Evolutionary conservation across 257 asterid genomes (phyloP).

Genomic region (Thymus quinquecostatus): DNA sequence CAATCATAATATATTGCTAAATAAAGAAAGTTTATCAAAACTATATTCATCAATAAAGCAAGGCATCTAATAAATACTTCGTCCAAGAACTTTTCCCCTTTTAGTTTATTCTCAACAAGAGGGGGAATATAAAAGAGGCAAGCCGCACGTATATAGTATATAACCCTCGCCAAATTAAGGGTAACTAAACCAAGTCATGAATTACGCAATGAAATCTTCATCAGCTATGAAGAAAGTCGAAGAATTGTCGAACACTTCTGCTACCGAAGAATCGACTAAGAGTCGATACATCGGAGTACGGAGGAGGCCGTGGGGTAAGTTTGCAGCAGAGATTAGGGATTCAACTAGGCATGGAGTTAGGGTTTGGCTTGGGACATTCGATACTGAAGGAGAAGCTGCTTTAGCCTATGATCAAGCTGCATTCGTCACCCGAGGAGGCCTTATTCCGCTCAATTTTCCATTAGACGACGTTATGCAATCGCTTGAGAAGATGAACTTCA

Average conservation of each 20-base stretch:
- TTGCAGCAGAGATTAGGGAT: slow-evolving; percentile 50
- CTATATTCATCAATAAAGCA: not conserved
- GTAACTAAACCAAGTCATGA: not conserved
- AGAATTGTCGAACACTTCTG: not conserved
- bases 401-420: slow-evolving; percentile 54
- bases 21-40: not conserved
- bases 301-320: slow-evolving; percentile 49
- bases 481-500: slow-evolving; percentile 40
- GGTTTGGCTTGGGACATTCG: slow-evolving; percentile 59
- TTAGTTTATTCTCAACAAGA: too few species aligned
- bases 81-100: slow-evolving; percentile 17
- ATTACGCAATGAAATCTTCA: slow-evolving; percentile 20
- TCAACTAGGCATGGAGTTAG: slow-evolving; percentile 43
- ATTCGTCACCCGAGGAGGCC: slow-evolving; percentile 40
- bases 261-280: not conserved
- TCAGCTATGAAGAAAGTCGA: slow-evolving; percentile 17
- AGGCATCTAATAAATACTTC: slow-evolving; percentile 9
- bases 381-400: slow-evolving; percentile 46
- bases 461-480: slow-evolving; percentile 36
- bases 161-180: not conserved
- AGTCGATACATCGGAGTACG: slow-evolving; percentile 40
- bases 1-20: not conserved
- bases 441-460: slow-evolving; percentile 39
- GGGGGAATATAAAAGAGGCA: too few species aligned
- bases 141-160: too few species aligned